Evolutionary conservation across 306 rosid species (phyloP), one percentile per base, ranked within the genome.

Genomic region (Medicago lupulina): DNA sequence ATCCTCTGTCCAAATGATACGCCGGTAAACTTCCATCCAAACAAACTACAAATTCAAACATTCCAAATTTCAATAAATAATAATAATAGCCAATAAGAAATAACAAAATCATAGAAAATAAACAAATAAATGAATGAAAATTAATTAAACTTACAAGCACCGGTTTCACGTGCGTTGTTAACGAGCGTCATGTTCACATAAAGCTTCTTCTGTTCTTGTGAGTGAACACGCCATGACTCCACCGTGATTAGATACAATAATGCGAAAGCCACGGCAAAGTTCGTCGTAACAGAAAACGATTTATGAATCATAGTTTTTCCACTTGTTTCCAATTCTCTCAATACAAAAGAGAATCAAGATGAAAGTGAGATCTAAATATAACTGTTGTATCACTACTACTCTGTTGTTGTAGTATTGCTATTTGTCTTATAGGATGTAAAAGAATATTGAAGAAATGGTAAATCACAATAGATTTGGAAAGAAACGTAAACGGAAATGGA

Each of bases 1-100:
- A 87, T 71, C 98, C 98, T 71, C 90, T 84, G 80, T 95, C 80
- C 66, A 85, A 76, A 67, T 92, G 98, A 78, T 95, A 95, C 65
- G 96, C 98, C 78, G 97, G 98, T 81, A 86, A 86, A 84, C 98
- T 95, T 57, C 97, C 98, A 63, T 95, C 98, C 89, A 95, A 85
- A 85, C 98, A 95, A 78, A 87, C 98, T 94, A 36, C 74, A 51
- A 17, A 34, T 44, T 53, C 41, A 17, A 63, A 19, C 17, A 65
- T n/a, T 21, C 34, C 62, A 15, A 72, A 7, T 39, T 36, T 51
- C 12, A 66, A 50, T 41, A 14, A 62, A 40, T 18, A 60, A 67
- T 14, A 46, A 60, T 15, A 31, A 67, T 47, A 5, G 2, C 16
- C 21, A 43, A 1, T 8, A 39, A 60, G n/a, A 8, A 63, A 14